These are phyloP conservation scores for Neurospora sp. DNA, from an alignment of 2,329 filamentous ascomycete species.

Conservation along the genomic window DNA sequence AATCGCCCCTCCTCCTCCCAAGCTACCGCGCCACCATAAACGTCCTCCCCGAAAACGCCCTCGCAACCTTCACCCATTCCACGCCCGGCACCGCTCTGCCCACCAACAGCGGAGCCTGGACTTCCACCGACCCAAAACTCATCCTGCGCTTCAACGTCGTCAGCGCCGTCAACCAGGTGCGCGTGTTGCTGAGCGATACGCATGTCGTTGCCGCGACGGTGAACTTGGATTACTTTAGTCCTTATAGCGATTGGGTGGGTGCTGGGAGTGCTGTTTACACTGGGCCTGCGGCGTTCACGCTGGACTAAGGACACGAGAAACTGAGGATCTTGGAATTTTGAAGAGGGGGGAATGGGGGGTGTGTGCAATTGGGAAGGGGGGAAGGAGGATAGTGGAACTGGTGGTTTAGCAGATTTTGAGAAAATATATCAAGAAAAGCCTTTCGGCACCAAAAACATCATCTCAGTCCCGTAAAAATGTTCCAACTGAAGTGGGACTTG, in stretches of 20 bases:
- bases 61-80: conserved; percentile 3
- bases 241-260: not conserved
- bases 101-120: conserved; percentile 1
- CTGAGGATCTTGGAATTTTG: no score
- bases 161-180: not conserved
- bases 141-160: not conserved
- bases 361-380: not conserved
- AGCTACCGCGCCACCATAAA: conserved; percentile 1
- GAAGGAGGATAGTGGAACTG: not conserved
- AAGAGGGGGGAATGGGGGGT: no score
- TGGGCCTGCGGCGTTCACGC: conserved; percentile 1
- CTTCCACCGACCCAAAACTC: not conserved
- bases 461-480: not conserved
- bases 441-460: not conserved
- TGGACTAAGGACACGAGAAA: not conserved
- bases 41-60: conserved; percentile 2
- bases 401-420: not conserved
- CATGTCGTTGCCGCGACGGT: not conserved
- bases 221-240: not conserved
- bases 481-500: not conserved
- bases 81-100: conserved; percentile 2
- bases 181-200: conserved; percentile 2
- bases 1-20: no score
- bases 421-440: not conserved
- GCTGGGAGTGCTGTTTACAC: not conserved